Base-by-base conservation (phyloP, 169 alveolate genomes). In the Plasmodium vivax region DNA sequence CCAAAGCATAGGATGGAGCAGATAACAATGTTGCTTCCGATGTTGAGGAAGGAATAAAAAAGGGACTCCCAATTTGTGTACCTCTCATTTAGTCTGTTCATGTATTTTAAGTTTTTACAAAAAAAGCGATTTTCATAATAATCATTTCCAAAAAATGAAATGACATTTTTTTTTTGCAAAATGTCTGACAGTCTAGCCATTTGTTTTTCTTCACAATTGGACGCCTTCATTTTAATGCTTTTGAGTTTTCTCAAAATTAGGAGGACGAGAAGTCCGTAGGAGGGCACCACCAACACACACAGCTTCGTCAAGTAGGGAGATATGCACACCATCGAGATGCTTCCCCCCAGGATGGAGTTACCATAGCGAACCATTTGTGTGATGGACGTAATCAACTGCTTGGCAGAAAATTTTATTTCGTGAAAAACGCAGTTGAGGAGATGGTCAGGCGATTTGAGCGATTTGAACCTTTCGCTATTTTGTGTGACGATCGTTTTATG, bases 151-250 rank as follows among this genome's bases (percentile, higher is more conserved):
- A 79, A 88, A 38, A 88, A 36, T 5, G 87, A 56, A 19, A 88
- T 77, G n/a, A 88, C 73, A 88, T 73, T 88, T 88, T 88, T 88
- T 88, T 88, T 88, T 51, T 88, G 88, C 79, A 88, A 79, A 79
- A 30, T 56, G 34, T 88, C 94, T 34, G 94, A 79, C 45, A 88
- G 79, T 54, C 94, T 43, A n/a, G 87, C 90, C 88, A 88, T 88
- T 88, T 88, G 94, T 58, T 88, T 88, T 88, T 88, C 94, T 77
- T 88, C 94, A 9, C 34, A 56, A 58, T 58, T 56, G 43, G 51
- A 36, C 8, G 74, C 32, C 47, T 88, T n/a, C 9, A 88, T 88
- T 62, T 80, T 79, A 10, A 79, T 88, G 19, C 72, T 79, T 88
- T 79, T 88, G 62, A 88, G 47, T 38, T 58, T 79, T 79, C 71